Evolutionary conservation across 2,329 filamentous ascomycete species (phyloP).

Genomic region (Ceratocystis huliohia): DNA sequence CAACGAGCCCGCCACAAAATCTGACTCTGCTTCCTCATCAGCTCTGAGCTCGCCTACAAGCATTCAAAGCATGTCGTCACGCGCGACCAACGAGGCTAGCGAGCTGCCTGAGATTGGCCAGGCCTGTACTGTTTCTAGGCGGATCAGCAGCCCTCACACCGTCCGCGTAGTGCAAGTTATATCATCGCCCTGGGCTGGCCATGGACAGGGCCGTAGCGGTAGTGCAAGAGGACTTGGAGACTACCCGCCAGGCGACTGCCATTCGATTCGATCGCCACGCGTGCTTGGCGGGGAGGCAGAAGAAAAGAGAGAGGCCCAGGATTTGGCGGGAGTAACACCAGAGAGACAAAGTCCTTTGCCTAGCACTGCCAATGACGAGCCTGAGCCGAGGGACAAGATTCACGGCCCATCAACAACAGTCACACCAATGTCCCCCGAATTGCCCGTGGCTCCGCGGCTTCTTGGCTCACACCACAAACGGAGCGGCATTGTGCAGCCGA

Average conservation of each 20-base stretch:
- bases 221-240: neutral
- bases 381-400: neutral
- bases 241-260: neutral
- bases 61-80: slow-evolving; percentile 6
- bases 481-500: neutral
- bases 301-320: too few species aligned
- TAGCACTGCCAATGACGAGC: neutral
- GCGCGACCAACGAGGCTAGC: neutral
- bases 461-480: slow-evolving; percentile 1
- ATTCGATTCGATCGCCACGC: neutral
- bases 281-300: too few species aligned
- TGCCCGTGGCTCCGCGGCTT: neutral
- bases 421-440: neutral
- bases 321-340: too few species aligned
- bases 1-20: neutral
- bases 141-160: slow-evolving; percentile 14
- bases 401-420: too few species aligned
- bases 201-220: neutral
- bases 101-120: slow-evolving; percentile 8
- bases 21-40: neutral
- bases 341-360: too few species aligned
- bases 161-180: neutral
- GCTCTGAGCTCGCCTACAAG: slow-evolving; percentile 6
- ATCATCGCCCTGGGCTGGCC: neutral
- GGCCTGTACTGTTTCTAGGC: slow-evolving; percentile 12